These are phyloP conservation scores for Vickermania ingenoplastis DNA, from an alignment of 208 protist species.

Conservation along the genomic window DNA sequence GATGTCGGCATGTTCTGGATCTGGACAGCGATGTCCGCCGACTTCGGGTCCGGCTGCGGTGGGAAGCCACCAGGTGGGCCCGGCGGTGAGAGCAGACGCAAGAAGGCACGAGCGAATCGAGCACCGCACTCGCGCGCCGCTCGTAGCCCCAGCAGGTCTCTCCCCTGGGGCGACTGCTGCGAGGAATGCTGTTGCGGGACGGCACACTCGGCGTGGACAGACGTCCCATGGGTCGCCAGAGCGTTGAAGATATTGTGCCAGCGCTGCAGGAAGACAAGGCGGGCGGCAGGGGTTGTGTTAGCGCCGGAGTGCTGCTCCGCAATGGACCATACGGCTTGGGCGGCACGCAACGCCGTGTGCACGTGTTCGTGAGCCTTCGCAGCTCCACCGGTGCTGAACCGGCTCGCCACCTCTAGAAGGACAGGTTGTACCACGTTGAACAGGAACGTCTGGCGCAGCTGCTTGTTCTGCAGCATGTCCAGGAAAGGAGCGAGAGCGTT, in stretches of 20 bases:
- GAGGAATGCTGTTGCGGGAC: background rate
- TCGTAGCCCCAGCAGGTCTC: background rate
- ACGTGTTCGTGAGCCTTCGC: background rate
- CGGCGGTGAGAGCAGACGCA: background rate
- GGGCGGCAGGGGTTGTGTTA: background rate
- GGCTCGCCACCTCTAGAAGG: background rate
- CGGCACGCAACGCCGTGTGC: background rate
- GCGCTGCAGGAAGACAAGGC: background rate
- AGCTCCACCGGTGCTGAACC: background rate
- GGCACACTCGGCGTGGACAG: background rate
- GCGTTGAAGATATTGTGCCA: background rate
- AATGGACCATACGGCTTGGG: background rate
- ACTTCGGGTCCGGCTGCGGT: background rate
- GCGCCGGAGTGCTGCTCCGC: background rate
- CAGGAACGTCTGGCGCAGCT: background rate
- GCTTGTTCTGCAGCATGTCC: background rate
- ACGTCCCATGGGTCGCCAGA: background rate
- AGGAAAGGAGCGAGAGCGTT: background rate
- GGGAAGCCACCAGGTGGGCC: background rate
- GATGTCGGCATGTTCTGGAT: background rate
- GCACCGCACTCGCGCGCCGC: background rate
- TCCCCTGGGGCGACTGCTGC: background rate
- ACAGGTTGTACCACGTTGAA: background rate
- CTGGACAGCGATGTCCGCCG: background rate
- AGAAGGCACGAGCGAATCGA: background rate